Conservation (phyloP, 208 protist species). For the Phytomonas francai region DNA sequence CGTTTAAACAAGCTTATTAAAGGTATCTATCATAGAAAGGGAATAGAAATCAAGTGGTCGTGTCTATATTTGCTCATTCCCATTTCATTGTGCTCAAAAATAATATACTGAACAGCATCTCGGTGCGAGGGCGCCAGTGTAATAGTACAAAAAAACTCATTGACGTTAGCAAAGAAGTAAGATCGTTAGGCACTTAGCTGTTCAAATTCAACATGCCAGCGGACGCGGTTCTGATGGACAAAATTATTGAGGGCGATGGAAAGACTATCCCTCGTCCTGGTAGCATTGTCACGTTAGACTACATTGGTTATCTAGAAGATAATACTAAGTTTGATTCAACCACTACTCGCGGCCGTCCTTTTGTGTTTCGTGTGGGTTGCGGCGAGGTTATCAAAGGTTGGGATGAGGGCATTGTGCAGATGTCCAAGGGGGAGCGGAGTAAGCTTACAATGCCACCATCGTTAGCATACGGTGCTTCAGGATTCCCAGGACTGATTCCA, state of each 20-base stretch:
- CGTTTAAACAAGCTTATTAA: background rate
- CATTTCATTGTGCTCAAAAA: background rate
- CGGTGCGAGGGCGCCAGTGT: background rate
- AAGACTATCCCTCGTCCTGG: conserved; percentile 82
- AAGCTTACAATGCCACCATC: conserved; percentile 88
- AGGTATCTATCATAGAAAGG: background rate
- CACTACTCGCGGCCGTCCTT: conserved; percentile 81
- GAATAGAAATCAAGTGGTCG: background rate
- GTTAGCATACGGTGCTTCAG: conserved; percentile 79
- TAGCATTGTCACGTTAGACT: conserved; percentile 86
- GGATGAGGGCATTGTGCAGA: conserved; percentile 92
- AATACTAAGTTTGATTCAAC: conserved; percentile 87
- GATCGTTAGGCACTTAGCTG: background rate
- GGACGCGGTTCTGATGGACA: conserved; percentile 84
- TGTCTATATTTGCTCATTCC: background rate
- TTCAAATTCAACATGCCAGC: conserved; percentile 27
- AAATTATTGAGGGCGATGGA: conserved; percentile 90
- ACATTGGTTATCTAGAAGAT: conserved; percentile 76
- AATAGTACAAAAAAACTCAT: background rate
- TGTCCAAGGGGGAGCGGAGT: conserved; percentile 90
- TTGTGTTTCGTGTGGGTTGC: conserved; percentile 88
- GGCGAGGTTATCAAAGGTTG: conserved; percentile 92
- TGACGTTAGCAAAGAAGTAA: background rate
- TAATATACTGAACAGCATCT: background rate
- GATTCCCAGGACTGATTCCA: conserved; percentile 87